These are phyloP conservation scores for Diplodia seriata DNA, from an alignment of 2,329 filamentous ascomycete species.

Conservation along the genomic window DNA sequence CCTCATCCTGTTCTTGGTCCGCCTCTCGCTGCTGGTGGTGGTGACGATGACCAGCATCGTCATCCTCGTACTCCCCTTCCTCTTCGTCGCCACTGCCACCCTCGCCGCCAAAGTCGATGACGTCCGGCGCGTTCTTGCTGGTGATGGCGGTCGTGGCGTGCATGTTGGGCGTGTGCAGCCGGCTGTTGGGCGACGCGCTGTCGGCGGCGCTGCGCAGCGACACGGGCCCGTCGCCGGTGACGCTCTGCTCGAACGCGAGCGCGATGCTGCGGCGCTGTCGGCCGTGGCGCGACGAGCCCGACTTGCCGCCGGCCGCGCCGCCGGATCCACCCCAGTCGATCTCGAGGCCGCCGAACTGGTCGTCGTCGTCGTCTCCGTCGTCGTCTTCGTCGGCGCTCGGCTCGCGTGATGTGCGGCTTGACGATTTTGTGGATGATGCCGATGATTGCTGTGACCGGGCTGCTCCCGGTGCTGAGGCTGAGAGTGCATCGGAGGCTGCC, in stretches of 20 bases:
- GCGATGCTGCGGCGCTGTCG: constrained; percentile 38
- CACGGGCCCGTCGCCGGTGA: constrained; percentile 51
- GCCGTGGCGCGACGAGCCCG: constrained; percentile 30
- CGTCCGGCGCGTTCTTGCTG: constrained; percentile 4
- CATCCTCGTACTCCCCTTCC: constrained; percentile 47
- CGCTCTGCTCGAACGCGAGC: constrained; percentile 40
- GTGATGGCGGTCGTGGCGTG: constrained; percentile 23
- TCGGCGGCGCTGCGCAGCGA: constrained; percentile 53
- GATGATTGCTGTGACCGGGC: constrained; percentile 33
- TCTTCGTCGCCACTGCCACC: constrained; percentile 37
- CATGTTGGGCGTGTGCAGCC: constrained; percentile 31
- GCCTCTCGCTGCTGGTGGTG: constrained; percentile 35
- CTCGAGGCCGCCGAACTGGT: constrained; percentile 37
- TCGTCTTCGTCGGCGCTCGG: constrained; percentile 38
- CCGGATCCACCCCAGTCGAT: constrained; percentile 45
- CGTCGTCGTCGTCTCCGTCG: constrained; percentile 38
- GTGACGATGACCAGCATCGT: constrained; percentile 39
- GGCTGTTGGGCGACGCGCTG: constrained; percentile 43
- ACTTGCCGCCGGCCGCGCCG: constrained; percentile 12
- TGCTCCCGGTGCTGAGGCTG: background rate
- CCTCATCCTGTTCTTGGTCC: constrained; percentile 40
- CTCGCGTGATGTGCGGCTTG: constrained; percentile 28
- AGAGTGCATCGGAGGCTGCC: constrained; percentile 20
- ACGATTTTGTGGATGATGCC: constrained; percentile 12
- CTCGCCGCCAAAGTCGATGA: constrained; percentile 41